A percentile compares a stretch with the other conserved stretches of the same genome.
These are phyloP conservation scores for Ceriops zippeliana DNA, from an alignment of 345 rosid species.

Conservation along the genomic window DNA sequence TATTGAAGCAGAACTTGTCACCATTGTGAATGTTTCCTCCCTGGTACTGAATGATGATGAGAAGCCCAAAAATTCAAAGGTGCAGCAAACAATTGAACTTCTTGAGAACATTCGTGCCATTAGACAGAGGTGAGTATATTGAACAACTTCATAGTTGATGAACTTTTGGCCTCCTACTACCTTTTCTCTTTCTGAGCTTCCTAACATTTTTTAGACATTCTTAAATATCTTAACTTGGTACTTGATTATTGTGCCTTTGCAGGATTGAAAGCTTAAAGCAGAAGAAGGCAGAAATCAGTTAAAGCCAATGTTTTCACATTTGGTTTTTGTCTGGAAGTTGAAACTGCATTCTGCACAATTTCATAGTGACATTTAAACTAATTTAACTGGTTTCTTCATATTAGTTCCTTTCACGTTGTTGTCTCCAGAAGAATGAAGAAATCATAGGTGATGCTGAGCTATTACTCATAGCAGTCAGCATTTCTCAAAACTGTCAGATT, in stretches of 20 bases:
- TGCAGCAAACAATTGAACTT: conserved; percentile 62
- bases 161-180: background rate
- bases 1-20: conserved; percentile 64
- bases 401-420: too few relatives aligned
- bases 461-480: background rate
- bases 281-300: conserved; percentile 20
- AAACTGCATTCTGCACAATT: too few relatives aligned
- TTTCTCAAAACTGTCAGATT: background rate
- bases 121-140: conserved; percentile 49
- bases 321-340: conserved; percentile 16
- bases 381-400: too few relatives aligned
- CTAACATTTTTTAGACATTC: too few relatives aligned
- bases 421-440: too few relatives aligned
- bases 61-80: conserved; percentile 47
- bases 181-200: too few relatives aligned
- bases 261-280: conserved; percentile 37
- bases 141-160: background rate
- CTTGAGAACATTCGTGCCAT: conserved; percentile 49
- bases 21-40: conserved; percentile 54
- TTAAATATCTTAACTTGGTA: background rate
- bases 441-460: background rate
- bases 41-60: conserved; percentile 44
- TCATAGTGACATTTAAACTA: too few relatives aligned
- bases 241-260: conserved; percentile 9
- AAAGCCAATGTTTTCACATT: conserved; percentile 1